A percentile compares a stretch with the other conserved stretches of the same genome.
phyloP scores from a whole-genome alignment of 805 yeast species.

The Metschnikowia sp. region DNA sequence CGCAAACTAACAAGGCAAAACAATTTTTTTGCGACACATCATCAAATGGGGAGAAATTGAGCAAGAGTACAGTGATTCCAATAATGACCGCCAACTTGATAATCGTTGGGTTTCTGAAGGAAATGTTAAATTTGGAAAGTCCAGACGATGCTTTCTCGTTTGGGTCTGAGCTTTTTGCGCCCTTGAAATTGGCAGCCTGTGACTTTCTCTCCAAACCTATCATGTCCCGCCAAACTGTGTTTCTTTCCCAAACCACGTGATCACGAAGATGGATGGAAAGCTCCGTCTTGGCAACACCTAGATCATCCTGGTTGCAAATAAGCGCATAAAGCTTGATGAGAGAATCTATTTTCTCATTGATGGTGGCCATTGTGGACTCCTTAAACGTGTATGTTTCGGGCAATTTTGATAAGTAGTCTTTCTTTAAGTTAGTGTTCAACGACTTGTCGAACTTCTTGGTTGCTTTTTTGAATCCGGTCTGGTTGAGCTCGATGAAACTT shows the following conservation, averaged over 20 bases:
- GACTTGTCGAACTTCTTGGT: conserved; percentile 53
- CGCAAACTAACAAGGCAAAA: conserved; percentile 61
- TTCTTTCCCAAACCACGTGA: conserved; percentile 55
- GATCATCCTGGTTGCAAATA: conserved; percentile 35
- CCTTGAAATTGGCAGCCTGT: conserved; percentile 55
- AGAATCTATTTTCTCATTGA: conserved; percentile 32
- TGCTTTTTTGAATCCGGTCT: conserved; percentile 52
- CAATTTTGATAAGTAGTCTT: conserved; percentile 44
- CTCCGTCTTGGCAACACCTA: conserved; percentile 49
- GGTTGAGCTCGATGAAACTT: conserved; percentile 49
- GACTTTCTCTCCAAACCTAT: conserved; percentile 71
- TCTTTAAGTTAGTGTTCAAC: conserved; percentile 41
- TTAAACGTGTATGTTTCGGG: conserved; percentile 43
- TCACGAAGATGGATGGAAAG: conserved; percentile 54
- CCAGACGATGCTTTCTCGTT: conserved; percentile 12
- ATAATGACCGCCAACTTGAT: conserved; percentile 48
- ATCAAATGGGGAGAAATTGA: conserved; percentile 57
- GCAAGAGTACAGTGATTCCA: conserved; percentile 49
- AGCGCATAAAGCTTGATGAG: conserved; percentile 29
- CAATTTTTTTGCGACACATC: conserved; percentile 67
- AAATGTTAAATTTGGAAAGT: conserved; percentile 14
- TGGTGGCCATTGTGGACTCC: conserved; percentile 25
- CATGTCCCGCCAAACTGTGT: conserved; percentile 57
- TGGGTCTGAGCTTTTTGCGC: background rate
- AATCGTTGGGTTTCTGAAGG: conserved; percentile 24